Evolutionary conservation across 352 stramenopile genomes (phyloP), one percentile per base, ranked within the genome.

Genomic region (Pythium myriotylum): DNA sequence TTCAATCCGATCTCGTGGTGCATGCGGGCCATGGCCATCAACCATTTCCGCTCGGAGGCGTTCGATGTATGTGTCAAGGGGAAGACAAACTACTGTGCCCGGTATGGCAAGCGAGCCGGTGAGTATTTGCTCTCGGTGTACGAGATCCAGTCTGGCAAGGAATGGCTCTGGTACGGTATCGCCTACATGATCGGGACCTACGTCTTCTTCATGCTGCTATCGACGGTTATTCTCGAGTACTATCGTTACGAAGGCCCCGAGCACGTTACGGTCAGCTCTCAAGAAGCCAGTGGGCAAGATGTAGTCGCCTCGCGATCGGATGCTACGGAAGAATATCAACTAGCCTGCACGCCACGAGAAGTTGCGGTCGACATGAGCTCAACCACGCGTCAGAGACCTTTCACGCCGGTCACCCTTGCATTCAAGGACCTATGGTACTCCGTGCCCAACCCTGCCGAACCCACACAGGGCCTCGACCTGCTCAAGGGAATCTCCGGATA

Each of bases 401-500:
- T n/a, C 24, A 50, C 23, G 43, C 73, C 70, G 12, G 65, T 81
- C 14, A 80, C 68, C 0, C 33, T 84, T 0, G 57, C 67, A 0
- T 82, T 84, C 61, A 52, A 66, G 42, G 53, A 82, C 35, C 37
- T 85, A 20, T 68, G 52, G 32, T 85, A 85, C 66, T 72, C 57
- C 1, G 68, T 85, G 1, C 39, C 54, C 0, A 35, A 70, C n/a
- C 68, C 62, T 2, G 46, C 13, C 4, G 53, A 62, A 29, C 47
- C 52, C 1, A 70, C 72, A 16, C 17, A 70, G 23, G 61, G 45
- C 10, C 73, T 79, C n/a, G 65, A 80, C 9, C 47, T 94, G n/a
- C 76, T 94, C 14, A 72, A 75, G 26, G 60, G 70, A 0, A 72
- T 94, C 55, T 72, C 26, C 7, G 84, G 81, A 7, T 80, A 67